Percentiles rank a stretch among this genome's conserved stretches.
Conservation (phyloP, 73 alveolate species). For the Halteria grandinella region DNA sequence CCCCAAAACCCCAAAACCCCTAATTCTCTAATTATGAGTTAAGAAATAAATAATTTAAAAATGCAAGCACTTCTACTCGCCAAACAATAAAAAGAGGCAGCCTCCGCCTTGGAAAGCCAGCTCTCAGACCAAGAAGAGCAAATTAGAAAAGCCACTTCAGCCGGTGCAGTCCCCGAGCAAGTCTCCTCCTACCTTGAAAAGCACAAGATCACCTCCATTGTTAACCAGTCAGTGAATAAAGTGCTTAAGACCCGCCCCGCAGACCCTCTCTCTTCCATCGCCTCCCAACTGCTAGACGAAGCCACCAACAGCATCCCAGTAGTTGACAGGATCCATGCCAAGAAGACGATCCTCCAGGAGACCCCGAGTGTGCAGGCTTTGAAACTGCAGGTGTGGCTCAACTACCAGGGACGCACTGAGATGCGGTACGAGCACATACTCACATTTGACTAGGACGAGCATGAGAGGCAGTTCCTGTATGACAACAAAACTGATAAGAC, state of each 20-base stretch:
- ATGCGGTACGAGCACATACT: conserved; percentile 29
- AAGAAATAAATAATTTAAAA: background rate
- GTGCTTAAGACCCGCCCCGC: conserved; percentile 49
- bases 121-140: no score
- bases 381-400: conserved; percentile 31
- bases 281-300: conserved; percentile 26
- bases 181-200: background rate
- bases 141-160: no score
- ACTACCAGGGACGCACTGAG: conserved; percentile 51
- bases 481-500: conserved; percentile 47
- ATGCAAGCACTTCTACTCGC: background rate
- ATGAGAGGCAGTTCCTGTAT: conserved; percentile 26
- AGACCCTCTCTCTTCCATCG: conserved; percentile 63
- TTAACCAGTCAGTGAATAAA: conserved; percentile 53
- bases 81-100: background rate
- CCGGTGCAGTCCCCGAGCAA: no score
- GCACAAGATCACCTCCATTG: conserved; percentile 25
- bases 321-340: conserved; percentile 37
- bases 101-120: no score
- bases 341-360: conserved; percentile 25
- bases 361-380: background rate
- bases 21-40: background rate
- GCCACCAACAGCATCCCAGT: conserved; percentile 30
- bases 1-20: background rate
- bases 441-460: conserved; percentile 45